phyloP scores from a whole-genome alignment of 495 filamentous ascomycete genomes.

The Penicillium dipodomyicola region DNA sequence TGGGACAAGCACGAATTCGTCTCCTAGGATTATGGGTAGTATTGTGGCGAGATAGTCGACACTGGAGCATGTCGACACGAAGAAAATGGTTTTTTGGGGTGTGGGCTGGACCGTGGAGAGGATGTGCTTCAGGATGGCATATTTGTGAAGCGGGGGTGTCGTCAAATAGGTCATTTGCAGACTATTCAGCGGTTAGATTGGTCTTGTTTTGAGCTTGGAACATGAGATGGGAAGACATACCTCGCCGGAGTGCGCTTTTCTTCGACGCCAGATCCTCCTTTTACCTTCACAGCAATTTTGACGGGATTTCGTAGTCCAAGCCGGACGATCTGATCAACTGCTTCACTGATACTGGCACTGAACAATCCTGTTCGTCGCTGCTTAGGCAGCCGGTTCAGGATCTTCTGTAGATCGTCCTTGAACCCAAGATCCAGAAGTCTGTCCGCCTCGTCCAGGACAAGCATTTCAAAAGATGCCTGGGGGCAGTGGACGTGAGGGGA shows the following conservation, averaged over 20 bases:
- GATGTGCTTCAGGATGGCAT: conserved; percentile 68
- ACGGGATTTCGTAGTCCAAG: conserved; percentile 92
- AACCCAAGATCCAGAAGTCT: conserved; percentile 92
- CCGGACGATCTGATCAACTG: conserved; percentile 85
- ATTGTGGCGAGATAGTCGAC: conserved; percentile 88
- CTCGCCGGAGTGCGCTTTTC: conserved; percentile 86
- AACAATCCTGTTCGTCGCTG: conserved; percentile 92
- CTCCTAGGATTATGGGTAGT: conserved; percentile 61
- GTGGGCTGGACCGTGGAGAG: conserved; percentile 64
- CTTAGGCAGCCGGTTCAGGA: conserved; percentile 81
- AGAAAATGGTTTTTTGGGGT: conserved; percentile 84
- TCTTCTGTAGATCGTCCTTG: conserved; percentile 82
- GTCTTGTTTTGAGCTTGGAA: not conserved
- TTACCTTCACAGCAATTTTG: conserved; percentile 88
- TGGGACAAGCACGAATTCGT: conserved; percentile 64
- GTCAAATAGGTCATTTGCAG: conserved; percentile 89
- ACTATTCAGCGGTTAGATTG: conserved; percentile 29
- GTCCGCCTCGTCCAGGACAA: conserved; percentile 94
- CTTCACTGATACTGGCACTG: conserved; percentile 88
- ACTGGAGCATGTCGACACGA: conserved; percentile 90
- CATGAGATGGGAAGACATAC: conserved; percentile 21
- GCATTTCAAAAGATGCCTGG: conserved; percentile 80
- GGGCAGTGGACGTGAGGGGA: conserved; percentile 90
- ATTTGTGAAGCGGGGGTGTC: conserved; percentile 69
- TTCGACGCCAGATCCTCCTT: conserved; percentile 66